Base-by-base conservation (phyloP, 768 basidiomycete genomes). In the Vararia minispora region DNA sequence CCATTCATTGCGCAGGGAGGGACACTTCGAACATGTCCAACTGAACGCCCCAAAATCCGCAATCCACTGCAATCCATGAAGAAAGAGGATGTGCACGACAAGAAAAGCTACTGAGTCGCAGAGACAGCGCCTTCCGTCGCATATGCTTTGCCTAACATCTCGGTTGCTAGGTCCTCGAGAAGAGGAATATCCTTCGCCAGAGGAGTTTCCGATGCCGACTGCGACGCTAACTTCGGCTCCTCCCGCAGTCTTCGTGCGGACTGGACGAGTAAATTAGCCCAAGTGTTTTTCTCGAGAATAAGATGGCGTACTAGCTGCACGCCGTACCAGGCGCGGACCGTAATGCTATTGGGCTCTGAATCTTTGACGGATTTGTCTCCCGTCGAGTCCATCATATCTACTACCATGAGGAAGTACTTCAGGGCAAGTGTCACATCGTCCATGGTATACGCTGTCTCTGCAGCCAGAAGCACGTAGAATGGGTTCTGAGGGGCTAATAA, bases 401-500 rank as follows among this genome's bases (percentile, higher is more conserved):
- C 65, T 0, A 75, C 78, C 22, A 78, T 64, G 6, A 91, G 71
- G 63, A 77, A 90, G 64, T 75, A 77, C 57, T 85, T 84, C 37
- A 88, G 63, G 2, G 89, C 76, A 6, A 89, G 64, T 0, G 81
- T 71, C 16, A 86, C 52, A 54, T 91, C 87, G 2, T 70, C 73
- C 0, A 76, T 67, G 0, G 86, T 85, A 53, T 85, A 90, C 0
- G 86, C 87, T 7, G 83, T 89, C 58, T 95, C 90, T 0, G 88
- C 90, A 34, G 77, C 79, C 46, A 81, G 80, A n/a, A 91, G 69
- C 41, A 77, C 70, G 27, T 83, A 78, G 51, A 88, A 84, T 0
- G 86, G 82, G 50, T 90, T 92, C 47, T 91, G 86, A 0, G 90
- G 87, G 2, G 78, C 72, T 22, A 95, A 71, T 22, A 90, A 65